Evolutionary conservation across 164 flowering plant species (phyloP), one percentile per base, ranked within the genome.

Genomic region (Litsea cubeba): DNA sequence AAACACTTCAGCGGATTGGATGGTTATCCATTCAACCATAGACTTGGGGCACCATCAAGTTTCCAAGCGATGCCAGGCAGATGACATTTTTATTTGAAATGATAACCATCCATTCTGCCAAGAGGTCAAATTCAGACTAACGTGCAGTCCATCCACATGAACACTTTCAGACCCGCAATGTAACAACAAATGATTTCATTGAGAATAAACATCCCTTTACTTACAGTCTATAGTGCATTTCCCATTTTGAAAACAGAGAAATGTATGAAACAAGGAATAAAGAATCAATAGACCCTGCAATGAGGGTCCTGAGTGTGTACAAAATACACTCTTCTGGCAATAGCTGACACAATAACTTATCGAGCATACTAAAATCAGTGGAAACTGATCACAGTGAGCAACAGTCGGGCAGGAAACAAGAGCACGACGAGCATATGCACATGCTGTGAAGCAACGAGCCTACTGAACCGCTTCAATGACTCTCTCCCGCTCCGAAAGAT

Each of bases 361-460:
- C 60, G 12, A 17, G 60, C 18, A 54, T 4, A 3, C 3, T 54
- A 6, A 65, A 73, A 50, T 58, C 26, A 51, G 50, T 24, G 15
- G 65, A 18, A 2, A 69, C 22, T 1, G 50, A 73, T 5, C 40
- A 24, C 69, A 0, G 67, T 3, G 7, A 73, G 70, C 54, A 90
- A 65, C 76, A 86, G 22, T 24, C 84, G 75, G 12, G 88, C 93
- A n/a, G 94, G 98, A 71, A 89, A 74, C 80, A 88, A 70, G 30
- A 90, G 77, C 75, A 94, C 77, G 62, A 92, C 83, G 26, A 92
- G 80, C 85, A 94, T 73, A 46, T 86, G 90, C 88, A 88, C 79
- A 73, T 86, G 87, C 76, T 88, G 89, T 1, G 95, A 89, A n/a
- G 95, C 85, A 32, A 94, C 88, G 2, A 92, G 78, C 76, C 88